phyloP scores from a whole-genome alignment of 192 early-diverging fungal genomes.

The Coemansia sp. region DNA sequence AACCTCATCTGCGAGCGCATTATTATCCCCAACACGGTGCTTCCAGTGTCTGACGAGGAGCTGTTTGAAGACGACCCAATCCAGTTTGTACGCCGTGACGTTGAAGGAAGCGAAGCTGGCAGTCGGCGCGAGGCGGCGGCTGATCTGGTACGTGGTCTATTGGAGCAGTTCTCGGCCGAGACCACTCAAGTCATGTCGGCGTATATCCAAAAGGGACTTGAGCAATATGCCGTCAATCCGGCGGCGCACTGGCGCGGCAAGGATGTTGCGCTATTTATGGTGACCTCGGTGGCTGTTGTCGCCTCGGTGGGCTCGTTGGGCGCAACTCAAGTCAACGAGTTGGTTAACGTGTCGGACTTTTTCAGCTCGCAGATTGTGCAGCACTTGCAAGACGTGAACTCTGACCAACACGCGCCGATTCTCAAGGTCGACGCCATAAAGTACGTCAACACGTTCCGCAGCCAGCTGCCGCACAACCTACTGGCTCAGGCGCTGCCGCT shows the following conservation, averaged over 20 bases:
- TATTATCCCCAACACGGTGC: slow-evolving; percentile 87
- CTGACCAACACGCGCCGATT: slow-evolving; percentile 73
- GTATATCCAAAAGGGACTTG: slow-evolving; percentile 71
- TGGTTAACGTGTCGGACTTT: slow-evolving; percentile 81
- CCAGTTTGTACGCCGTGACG: slow-evolving; percentile 89
- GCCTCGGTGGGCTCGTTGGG: slow-evolving; percentile 77
- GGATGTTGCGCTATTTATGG: slow-evolving; percentile 91
- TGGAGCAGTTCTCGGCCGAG: slow-evolving; percentile 83
- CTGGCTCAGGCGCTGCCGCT: slow-evolving; percentile 74
- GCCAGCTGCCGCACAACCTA: slow-evolving; percentile 85
- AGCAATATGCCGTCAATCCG: slow-evolving; percentile 72
- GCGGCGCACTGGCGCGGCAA: slow-evolving; percentile 87
- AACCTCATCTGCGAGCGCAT: slow-evolving; percentile 86
- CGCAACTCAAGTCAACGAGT: slow-evolving; percentile 79
- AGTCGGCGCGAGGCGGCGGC: slow-evolving; percentile 91
- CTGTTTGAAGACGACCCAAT: slow-evolving; percentile 97
- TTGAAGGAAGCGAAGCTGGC: slow-evolving; percentile 90
- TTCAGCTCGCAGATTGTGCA: slow-evolving; percentile 80
- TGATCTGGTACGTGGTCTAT: slow-evolving; percentile 87
- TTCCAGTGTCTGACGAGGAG: slow-evolving; percentile 88
- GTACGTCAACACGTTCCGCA: slow-evolving; percentile 91
- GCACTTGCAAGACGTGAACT: slow-evolving; percentile 73
- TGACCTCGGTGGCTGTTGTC: slow-evolving; percentile 85
- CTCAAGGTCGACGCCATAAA: slow-evolving; percentile 95
- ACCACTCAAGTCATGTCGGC: slow-evolving; percentile 80